Evolutionary conservation across 192 early-diverging fungal species (phyloP).

Genomic region (Umbelopsis vinacea): DNA sequence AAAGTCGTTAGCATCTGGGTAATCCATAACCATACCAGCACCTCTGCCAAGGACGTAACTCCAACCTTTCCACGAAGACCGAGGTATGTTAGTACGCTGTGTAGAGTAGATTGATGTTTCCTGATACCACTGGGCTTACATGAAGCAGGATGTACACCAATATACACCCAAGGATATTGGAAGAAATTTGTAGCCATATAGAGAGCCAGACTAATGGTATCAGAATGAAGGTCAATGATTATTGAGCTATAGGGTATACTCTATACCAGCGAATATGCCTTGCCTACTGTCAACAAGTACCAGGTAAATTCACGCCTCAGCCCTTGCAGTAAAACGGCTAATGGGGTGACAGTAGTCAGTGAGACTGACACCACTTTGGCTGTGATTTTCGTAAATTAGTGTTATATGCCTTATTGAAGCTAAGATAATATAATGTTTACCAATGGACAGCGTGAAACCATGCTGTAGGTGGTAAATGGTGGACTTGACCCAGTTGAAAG

Average conservation of each 20-base stretch:
- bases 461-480: not conserved
- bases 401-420: too few relatives aligned
- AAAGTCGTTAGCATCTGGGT: not conserved
- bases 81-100: too few relatives aligned
- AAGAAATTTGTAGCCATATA: not conserved
- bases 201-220: not conserved
- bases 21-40: not conserved
- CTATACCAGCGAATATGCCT: not conserved
- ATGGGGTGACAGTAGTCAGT: not conserved
- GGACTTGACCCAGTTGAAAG: not conserved
- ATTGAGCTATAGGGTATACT: not conserved
- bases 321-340: not conserved
- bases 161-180: not conserved
- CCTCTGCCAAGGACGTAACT: not conserved
- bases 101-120: too few relatives aligned
- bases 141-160: conserved; percentile 7
- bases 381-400: not conserved
- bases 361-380: not conserved
- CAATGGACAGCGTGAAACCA: not conserved
- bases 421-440: too few relatives aligned
- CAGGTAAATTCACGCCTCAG: not conserved
- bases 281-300: not conserved
- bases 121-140: not conserved
- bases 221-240: not conserved
- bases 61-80: not conserved